phyloP scores from a whole-genome alignment of 208 protist species.

The Naegleria fowleri region DNA sequence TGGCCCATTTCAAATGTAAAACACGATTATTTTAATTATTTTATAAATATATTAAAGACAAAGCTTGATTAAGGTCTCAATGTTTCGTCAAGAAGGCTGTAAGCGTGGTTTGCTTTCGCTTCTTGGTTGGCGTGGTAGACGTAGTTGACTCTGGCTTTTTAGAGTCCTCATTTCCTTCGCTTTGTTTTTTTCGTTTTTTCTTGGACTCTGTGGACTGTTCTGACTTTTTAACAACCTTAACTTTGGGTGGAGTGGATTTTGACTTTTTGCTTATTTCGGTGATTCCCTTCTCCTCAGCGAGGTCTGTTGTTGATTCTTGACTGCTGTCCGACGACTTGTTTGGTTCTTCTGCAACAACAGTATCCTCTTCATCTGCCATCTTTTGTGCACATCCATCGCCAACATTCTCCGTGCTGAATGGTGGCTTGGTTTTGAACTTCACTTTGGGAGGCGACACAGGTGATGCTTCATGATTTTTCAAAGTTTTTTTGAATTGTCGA shows the following conservation, averaged over 20 bases:
- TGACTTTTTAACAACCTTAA: neutral
- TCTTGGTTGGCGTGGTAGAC: neutral
- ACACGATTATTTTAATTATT: no score
- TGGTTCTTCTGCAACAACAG: no score
- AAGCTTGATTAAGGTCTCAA: no score
- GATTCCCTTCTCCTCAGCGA: no score
- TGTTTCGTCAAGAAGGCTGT: neutral
- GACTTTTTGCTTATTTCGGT: neutral
- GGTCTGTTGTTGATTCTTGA: no score
- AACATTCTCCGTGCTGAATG: neutral
- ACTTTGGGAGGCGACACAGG: neutral
- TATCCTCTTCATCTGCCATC: no score
- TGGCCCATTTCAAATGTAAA: neutral
- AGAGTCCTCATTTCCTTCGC: no score
- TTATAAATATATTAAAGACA: no score
- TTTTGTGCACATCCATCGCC: no score
- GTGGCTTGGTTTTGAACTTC: neutral
- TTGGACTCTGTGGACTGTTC: neutral
- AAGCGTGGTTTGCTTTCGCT: neutral
- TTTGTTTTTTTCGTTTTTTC: neutral
- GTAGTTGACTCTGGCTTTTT: neutral
- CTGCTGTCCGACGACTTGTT: no score
- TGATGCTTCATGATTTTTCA: neutral
- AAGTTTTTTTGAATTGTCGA: neutral
- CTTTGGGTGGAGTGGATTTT: neutral